These are phyloP conservation scores for Scedosporium minutisporum DNA, from an alignment of 2,329 filamentous ascomycete genomes.

Conservation along the genomic window DNA sequence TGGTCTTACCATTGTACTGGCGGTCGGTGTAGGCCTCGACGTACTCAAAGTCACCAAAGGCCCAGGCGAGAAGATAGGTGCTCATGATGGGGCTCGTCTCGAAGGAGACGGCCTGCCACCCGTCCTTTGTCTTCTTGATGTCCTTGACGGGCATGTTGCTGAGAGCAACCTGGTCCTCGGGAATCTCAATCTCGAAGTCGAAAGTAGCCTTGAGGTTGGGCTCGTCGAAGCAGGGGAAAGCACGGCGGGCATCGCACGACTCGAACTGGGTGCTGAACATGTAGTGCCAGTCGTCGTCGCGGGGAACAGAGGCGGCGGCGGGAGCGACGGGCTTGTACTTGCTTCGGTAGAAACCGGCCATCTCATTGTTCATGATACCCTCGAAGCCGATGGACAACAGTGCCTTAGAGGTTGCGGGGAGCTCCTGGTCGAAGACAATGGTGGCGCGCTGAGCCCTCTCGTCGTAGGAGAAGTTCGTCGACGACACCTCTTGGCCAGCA, in stretches of 20 bases:
- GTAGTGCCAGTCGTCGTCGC: conserved; percentile 55
- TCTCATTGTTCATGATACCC: conserved; percentile 77
- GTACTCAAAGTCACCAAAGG: conserved; percentile 93
- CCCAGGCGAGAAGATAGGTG: conserved; percentile 86
- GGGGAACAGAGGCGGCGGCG: conserved; percentile 67
- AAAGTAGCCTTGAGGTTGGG: conserved; percentile 95
- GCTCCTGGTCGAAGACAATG: conserved; percentile 62
- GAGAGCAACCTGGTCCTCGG: conserved; percentile 75
- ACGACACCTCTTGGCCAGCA: conserved; percentile 14
- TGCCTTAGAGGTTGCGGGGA: conserved; percentile 58
- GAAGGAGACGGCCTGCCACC: conserved; percentile 67
- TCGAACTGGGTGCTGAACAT: conserved; percentile 98
- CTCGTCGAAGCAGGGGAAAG: conserved; percentile 97
- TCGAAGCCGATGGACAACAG: conserved; percentile 63
- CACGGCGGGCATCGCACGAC: conserved; percentile 85
- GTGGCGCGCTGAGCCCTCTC: conserved; percentile 74
- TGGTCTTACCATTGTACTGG: conserved; percentile 79
- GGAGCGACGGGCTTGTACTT: conserved; percentile 78
- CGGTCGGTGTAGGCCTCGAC: conserved; percentile 84
- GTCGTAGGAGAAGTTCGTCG: conserved; percentile 68
- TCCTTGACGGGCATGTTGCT: conserved; percentile 93
- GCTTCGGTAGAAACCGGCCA: conserved; percentile 89
- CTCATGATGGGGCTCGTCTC: conserved; percentile 84
- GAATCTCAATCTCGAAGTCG: conserved; percentile 86
- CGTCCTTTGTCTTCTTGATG: conserved; percentile 46